Conservation (phyloP, 345 rosid genomes). For the Erucastrum elatum region DNA sequence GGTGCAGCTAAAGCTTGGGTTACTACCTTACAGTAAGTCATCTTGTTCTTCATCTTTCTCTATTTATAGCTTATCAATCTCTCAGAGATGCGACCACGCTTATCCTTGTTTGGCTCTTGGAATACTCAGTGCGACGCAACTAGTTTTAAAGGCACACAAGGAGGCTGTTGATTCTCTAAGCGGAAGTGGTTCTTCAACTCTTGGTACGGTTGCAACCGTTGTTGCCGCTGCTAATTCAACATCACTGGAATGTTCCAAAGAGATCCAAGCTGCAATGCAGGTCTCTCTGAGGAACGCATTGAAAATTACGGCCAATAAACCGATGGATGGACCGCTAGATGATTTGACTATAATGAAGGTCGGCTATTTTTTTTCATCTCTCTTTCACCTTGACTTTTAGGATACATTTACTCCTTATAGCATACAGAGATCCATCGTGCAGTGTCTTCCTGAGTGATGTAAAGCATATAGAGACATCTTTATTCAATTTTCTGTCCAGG, state of each 20-base stretch:
- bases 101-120: background rate
- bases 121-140: conserved; percentile 71
- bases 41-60: conserved; percentile 19
- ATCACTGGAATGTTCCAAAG: conserved; percentile 89
- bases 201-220: conserved; percentile 92
- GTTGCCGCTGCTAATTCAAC: conserved; percentile 99
- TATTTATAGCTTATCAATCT: background rate
- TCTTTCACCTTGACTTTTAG: background rate
- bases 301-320: conserved; percentile 58
- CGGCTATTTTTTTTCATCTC: conserved; percentile 3
- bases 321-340: conserved; percentile 85
- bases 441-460: conserved; percentile 9
- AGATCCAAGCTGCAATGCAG: conserved; percentile 98
- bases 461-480: background rate
- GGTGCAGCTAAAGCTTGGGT: conserved; percentile 99
- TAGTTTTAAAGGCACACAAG: conserved; percentile 92
- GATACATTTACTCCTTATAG: too few relatives aligned
- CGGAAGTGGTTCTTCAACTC: conserved; percentile 81
- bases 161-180: conserved; percentile 95
- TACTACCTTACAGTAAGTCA: conserved; percentile 83
- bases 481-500: background rate
- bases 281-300: conserved; percentile 89
- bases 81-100: background rate
- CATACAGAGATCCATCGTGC: background rate
- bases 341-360: conserved; percentile 97